A percentile compares a stretch with the other conserved stretches of the same genome.
Conservation (phyloP, 2,329 filamentous ascomycete species). For the Fusarium sulawesiense region DNA sequence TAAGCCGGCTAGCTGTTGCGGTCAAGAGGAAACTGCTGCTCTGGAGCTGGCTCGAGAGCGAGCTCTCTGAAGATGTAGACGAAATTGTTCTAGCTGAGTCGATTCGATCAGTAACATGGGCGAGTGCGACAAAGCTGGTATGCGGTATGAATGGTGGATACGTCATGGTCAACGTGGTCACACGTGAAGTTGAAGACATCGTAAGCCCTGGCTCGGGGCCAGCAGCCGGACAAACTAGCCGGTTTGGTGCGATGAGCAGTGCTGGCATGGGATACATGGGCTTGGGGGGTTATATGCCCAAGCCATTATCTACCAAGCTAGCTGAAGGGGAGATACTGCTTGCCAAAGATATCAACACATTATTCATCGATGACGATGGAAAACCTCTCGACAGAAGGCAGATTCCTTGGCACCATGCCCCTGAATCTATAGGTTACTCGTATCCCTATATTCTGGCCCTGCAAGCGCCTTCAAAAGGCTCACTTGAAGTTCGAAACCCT, state of each 20-base stretch:
- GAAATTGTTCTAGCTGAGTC: slow-evolving; percentile 86
- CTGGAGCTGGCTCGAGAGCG: slow-evolving; percentile 97
- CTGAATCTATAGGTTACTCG: slow-evolving; percentile 92
- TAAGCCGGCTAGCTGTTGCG: slow-evolving; percentile 89
- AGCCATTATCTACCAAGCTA: slow-evolving; percentile 85
- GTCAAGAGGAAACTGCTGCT: slow-evolving; percentile 90
- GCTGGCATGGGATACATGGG: slow-evolving; percentile 98
- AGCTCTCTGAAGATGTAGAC: slow-evolving; percentile 76
- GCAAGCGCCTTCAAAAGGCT: slow-evolving; percentile 84
- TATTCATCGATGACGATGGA: slow-evolving; percentile 88
- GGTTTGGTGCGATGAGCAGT: slow-evolving; percentile 85
- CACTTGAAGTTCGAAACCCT: slow-evolving; percentile 90
- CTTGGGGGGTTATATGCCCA: slow-evolving; percentile 89
- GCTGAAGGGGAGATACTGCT: slow-evolving; percentile 86
- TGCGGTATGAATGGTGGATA: slow-evolving; percentile 94
- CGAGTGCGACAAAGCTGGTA: slow-evolving; percentile 84
- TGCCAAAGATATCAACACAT: slow-evolving; percentile 97
- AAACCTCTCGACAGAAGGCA: slow-evolving; percentile 85
- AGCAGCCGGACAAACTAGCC: slow-evolving; percentile 70
- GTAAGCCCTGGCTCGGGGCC: slow-evolving; percentile 79
- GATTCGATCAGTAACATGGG: slow-evolving; percentile 92
- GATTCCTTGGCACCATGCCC: slow-evolving; percentile 90
- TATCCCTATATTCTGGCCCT: slow-evolving; percentile 95
- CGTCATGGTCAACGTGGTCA: slow-evolving; percentile 85
- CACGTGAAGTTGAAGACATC: slow-evolving; percentile 79